phyloP scores from a whole-genome alignment of 2,329 filamentous ascomycete species.

The Claviceps capensis region DNA sequence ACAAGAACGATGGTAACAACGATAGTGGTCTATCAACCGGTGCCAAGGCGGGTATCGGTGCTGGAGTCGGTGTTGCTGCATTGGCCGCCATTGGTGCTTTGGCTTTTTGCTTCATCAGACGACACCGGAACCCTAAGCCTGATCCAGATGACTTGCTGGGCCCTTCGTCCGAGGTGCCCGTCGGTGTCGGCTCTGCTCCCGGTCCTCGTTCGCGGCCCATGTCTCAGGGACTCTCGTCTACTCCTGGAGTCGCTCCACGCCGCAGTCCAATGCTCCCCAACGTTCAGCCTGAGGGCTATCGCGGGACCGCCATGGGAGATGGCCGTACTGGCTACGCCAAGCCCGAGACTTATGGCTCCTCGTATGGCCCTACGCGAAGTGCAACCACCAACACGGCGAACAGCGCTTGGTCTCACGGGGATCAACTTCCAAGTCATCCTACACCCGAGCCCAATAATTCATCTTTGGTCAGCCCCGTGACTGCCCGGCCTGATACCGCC shows the following conservation, averaged over 20 bases:
- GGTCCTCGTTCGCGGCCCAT: slow-evolving; percentile 14
- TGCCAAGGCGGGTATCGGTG: slow-evolving; percentile 31
- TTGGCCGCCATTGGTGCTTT: slow-evolving; percentile 18
- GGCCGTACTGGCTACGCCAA: slow-evolving; percentile 26
- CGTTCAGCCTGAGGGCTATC: slow-evolving; percentile 21
- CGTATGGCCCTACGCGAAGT: slow-evolving; percentile 14
- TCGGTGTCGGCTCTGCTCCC: slow-evolving; percentile 14
- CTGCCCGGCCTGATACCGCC: slow-evolving; percentile 4
- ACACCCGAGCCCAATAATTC: slow-evolving; percentile 11
- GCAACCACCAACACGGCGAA: slow-evolving; percentile 7
- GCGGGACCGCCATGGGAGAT: slow-evolving; percentile 25
- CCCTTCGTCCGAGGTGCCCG: slow-evolving; percentile 27
- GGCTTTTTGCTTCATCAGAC: slow-evolving; percentile 18
- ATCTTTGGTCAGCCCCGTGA: slow-evolving; percentile 7
- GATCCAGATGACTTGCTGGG: slow-evolving; percentile 27
- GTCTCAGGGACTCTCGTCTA: slow-evolving; percentile 15
- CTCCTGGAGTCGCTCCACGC: slow-evolving; percentile 14
- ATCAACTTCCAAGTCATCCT: slow-evolving; percentile 14
- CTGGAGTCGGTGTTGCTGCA: slow-evolving; percentile 23
- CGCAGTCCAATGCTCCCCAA: slow-evolving; percentile 14
- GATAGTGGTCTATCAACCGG: slow-evolving; percentile 24
- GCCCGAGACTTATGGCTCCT: slow-evolving; percentile 20
- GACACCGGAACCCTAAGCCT: slow-evolving; percentile 18
- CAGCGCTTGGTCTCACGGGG: slow-evolving; percentile 8
- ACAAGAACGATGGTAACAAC: not conserved